Evolutionary conservation across 2,329 filamentous ascomycete genomes (phyloP), one percentile per base, ranked within the genome.

Genomic region (Trichoderma brevicompactum): DNA sequence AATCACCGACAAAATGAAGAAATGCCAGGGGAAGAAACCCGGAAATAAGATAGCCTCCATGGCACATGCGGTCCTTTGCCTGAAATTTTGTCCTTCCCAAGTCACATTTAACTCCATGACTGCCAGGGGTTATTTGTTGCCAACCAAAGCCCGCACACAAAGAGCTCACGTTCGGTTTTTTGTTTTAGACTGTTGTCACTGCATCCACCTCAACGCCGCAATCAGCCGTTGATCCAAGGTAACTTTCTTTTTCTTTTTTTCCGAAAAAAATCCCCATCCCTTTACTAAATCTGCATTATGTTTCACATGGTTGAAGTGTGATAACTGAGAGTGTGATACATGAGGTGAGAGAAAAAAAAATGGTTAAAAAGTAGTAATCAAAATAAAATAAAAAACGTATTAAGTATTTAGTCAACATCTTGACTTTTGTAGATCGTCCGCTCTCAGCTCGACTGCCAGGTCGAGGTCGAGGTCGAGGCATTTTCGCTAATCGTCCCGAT

Each of bases 171-270:
- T 44, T 36, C 34, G 7, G 23, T 44, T 38, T 53, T 58, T 52
- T 3, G 23, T 58, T 7, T n/a, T 23, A 17, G 55, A 28, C 19
- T 15, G 49, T 41, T 17, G 4, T 13, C 12, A 28, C 23, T 32
- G 44, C 43, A 28, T 44, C 49, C 59, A 40, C 48, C 19, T 36
- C 49, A 65, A 61, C 58, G 50, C 58, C 64, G 12, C 43, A 53
- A 49, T 52, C 43, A 60, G 64, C 56, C 58, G 72, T 70, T 66
- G 59, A 69, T 65, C 65, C 63, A 58, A 52, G 64, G 66, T 64
- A 70, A 68, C 62, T 66, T 67, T 44, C 34, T 28, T 44, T 49
- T 34, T 49, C 23, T 46, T 17, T 46, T 17, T 28, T 64, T 48
- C 15, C 17, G 23, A 23, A 43, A 38, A 43, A 38, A 34, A 44